These are phyloP conservation scores for Geosmithia putterillii DNA, from an alignment of 2,329 filamentous ascomycete species.

Conservation along the genomic window DNA sequence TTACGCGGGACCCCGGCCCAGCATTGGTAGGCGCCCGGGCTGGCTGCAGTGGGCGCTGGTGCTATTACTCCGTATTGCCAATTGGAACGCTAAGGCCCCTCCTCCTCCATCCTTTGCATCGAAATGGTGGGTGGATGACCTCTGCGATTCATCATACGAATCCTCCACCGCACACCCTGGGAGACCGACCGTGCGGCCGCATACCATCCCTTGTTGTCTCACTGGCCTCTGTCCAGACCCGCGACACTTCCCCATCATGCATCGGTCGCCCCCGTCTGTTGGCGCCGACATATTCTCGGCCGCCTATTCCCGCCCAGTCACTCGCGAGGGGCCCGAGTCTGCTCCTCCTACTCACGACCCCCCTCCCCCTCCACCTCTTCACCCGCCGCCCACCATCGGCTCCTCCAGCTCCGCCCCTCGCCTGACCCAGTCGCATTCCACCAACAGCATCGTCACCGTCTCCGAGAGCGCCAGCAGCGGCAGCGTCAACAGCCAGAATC, in stretches of 20 bases:
- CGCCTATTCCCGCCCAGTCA: conserved; percentile 19
- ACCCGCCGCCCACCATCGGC: conserved; percentile 1
- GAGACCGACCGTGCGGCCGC: not conserved
- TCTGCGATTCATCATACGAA: not conserved
- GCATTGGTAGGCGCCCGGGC: too few relatives aligned
- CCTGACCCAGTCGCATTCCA: conserved; percentile 3
- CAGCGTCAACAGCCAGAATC: conserved; percentile 7
- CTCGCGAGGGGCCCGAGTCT: conserved; percentile 17
- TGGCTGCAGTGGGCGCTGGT: too few relatives aligned
- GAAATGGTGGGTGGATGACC: not conserved
- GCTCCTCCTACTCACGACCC: not conserved
- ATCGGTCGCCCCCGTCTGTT: not conserved
- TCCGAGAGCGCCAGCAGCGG: conserved; percentile 3
- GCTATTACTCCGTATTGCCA: too few relatives aligned
- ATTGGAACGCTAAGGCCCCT: not conserved
- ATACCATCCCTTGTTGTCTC: not conserved
- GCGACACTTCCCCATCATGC: not conserved
- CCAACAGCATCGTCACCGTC: conserved; percentile 6
- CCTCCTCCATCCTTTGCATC: not conserved
- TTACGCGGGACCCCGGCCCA: too few relatives aligned
- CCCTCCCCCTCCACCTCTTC: conserved; percentile 1
- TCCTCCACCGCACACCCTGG: not conserved
- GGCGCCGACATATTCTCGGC: conserved; percentile 6
- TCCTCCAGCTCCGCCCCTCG: conserved; percentile 1
- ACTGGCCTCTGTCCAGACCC: too few relatives aligned